Conservation (phyloP, 352 stramenopile genomes). For the Elongisporangium undulatum region DNA sequence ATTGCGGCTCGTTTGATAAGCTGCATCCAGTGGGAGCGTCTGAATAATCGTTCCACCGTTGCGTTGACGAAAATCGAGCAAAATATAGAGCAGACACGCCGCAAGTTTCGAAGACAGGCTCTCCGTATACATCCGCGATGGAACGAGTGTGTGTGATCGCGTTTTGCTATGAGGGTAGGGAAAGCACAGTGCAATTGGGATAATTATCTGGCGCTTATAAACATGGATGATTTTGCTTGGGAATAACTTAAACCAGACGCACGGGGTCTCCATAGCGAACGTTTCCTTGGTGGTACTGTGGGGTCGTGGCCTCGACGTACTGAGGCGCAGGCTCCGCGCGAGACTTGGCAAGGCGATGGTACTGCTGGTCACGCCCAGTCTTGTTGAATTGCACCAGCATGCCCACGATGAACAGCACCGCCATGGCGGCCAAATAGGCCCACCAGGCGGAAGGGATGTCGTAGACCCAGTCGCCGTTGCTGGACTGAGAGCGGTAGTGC, state of each 20-base stretch:
- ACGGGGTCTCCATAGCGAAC: not conserved
- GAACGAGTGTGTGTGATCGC: not conserved
- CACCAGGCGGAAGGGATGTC: constrained; percentile 55
- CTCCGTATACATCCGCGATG: not conserved
- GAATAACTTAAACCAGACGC: not conserved
- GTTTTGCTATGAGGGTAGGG: not conserved
- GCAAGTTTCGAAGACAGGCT: not conserved
- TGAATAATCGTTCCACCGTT: not conserved
- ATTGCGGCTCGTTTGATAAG: not conserved
- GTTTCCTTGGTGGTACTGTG: constrained; percentile 4
- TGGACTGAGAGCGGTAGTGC: constrained; percentile 25
- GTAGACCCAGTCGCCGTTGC: constrained; percentile 43
- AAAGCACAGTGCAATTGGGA: not conserved
- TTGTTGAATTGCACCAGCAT: constrained; percentile 61
- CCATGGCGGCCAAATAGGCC: constrained; percentile 44
- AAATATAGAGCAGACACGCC: not conserved
- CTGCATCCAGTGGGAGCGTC: not conserved
- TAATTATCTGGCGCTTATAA: not conserved
- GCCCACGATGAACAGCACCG: constrained; percentile 49
- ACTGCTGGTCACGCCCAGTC: constrained; percentile 27
- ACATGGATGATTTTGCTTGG: not conserved
- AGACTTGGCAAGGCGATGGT: constrained; percentile 15
- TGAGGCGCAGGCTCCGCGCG: constrained; percentile 1
- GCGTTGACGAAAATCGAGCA: not conserved
- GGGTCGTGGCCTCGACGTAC: constrained; percentile 4